Base-by-base conservation (phyloP, 208 protist species). In the Acanthamoeba lenticulata region DNA sequence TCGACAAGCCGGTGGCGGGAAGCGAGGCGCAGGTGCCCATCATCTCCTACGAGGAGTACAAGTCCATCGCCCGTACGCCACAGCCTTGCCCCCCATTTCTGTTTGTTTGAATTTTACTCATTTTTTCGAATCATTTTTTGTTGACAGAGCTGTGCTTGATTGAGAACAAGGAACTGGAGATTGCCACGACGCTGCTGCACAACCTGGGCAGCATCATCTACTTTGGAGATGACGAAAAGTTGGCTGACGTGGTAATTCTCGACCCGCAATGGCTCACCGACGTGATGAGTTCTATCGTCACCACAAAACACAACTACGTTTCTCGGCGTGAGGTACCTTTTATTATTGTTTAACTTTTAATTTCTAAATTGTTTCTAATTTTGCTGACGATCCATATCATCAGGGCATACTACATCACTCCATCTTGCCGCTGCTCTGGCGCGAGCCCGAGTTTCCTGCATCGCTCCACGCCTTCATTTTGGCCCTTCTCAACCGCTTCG, bases 21-120 rank as follows among this genome's bases (percentile, higher is more conserved):
- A 67, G 19, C 29, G 60, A 29, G 1, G 60, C 36, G 60, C 60
- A 67, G 60, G 60, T 67, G 11, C 85, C 85, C 24, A 67, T 93
- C 67, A 69, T 93, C 32, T 45, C 52, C 24, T 93, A 45, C 36
- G 60, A 93, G 21, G 88, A 93, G 29, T 93, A 93, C 88, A 79
- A 79, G 88, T 67, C 88, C 36, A 47, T 92, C 36, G 88, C 88
- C 0, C 24, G 60, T 47, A 49, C 60, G 60, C 36, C 5, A 52
- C 5, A 52, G n/a, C n/a, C n/a, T n/a, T n/a, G n/a, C n/a, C n/a
- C 83, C n/a, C 32, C 47, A 52, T 62, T 17, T 24, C 24, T 62
- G 55, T 3, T 0, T 62, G 24, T 62, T 17, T 27, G 55, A 24
- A 60, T 3, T 3, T 60, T n/a, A 60, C n/a, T 52, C 9, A 52